Conservation (phyloP, 257 asterid genomes). For the Penstemon davidsonii region DNA sequence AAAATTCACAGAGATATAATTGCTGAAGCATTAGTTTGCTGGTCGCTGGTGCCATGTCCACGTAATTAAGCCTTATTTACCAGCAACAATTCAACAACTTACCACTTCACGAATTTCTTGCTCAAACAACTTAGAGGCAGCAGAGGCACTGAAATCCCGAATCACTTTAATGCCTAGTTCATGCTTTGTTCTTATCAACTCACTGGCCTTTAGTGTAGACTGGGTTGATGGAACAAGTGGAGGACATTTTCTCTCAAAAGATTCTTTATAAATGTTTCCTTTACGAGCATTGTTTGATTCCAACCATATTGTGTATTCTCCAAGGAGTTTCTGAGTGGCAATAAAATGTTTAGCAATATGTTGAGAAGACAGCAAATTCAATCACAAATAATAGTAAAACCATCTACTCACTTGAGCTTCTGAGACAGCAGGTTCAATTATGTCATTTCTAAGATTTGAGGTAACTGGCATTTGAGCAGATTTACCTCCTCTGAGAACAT, state of each 20-base stretch:
- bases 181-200: conserved; percentile 51
- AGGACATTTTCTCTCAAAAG: conserved; percentile 76
- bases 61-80: conserved; percentile 11
- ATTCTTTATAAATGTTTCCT: conserved; percentile 63
- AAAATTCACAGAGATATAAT: conserved; percentile 27
- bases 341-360: background rate
- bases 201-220: conserved; percentile 48
- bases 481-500: conserved; percentile 71
- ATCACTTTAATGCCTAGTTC: conserved; percentile 56
- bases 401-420: conserved; percentile 72
- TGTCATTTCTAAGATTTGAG: conserved; percentile 59
- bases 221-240: conserved; percentile 46
- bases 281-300: conserved; percentile 63
- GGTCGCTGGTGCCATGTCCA: conserved; percentile 9
- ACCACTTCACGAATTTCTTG: conserved; percentile 96
- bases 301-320: conserved; percentile 76
- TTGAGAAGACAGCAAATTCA: background rate
- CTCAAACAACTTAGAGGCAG: conserved; percentile 90
- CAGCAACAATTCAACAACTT: conserved; percentile 30
- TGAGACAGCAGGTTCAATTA: conserved; percentile 70
- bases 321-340: conserved; percentile 65
- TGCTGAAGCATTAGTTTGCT: conserved; percentile 16
- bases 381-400: conserved; percentile 17
- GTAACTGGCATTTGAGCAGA: conserved; percentile 69
- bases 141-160: conserved; percentile 72